Percentiles rank a stretch among this genome's conserved stretches.
Conservation (phyloP, 768 basidiomycete genomes). For the Phaffia australis region DNA sequence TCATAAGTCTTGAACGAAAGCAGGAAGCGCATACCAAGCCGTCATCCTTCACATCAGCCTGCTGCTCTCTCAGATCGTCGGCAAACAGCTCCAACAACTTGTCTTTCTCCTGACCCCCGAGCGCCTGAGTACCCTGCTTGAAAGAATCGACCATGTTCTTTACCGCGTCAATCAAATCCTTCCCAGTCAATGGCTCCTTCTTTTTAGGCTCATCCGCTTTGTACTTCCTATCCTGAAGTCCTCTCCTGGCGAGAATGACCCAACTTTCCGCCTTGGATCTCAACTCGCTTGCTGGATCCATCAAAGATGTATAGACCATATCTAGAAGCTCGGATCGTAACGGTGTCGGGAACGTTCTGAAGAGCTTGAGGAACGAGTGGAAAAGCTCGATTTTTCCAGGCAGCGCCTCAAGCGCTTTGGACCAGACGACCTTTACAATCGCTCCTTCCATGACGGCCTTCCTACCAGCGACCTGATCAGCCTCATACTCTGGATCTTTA, state of each 20-base stretch:
- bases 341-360: conserved; percentile 36
- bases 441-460: conserved; percentile 63
- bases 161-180: conserved; percentile 7
- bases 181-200: neutral
- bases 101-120: conserved; percentile 20
- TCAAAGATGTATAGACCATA: conserved; percentile 32
- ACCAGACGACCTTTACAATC: conserved; percentile 66
- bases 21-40: conserved; percentile 5
- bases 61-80: conserved; percentile 2
- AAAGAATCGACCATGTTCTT: conserved; percentile 19
- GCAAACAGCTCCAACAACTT: conserved; percentile 12
- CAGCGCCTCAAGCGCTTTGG: conserved; percentile 56
- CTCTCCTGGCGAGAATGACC: conserved; percentile 29
- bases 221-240: conserved; percentile 35
- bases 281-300: conserved; percentile 3
- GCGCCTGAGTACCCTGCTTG: conserved; percentile 8
- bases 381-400: conserved; percentile 44
- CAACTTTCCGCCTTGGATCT: conserved; percentile 27
- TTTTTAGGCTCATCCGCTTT: conserved; percentile 27
- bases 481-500: conserved; percentile 23
- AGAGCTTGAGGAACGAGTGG: conserved; percentile 35
- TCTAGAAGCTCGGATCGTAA: conserved; percentile 31
- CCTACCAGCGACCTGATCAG: conserved; percentile 41
- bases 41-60: conserved; percentile 13
- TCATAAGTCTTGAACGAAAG: neutral